A percentile compares a stretch with the other conserved stretches of the same genome.
These are phyloP conservation scores for Alternaria sp. DNA, from an alignment of 2,329 filamentous ascomycete genomes.

Conservation along the genomic window DNA sequence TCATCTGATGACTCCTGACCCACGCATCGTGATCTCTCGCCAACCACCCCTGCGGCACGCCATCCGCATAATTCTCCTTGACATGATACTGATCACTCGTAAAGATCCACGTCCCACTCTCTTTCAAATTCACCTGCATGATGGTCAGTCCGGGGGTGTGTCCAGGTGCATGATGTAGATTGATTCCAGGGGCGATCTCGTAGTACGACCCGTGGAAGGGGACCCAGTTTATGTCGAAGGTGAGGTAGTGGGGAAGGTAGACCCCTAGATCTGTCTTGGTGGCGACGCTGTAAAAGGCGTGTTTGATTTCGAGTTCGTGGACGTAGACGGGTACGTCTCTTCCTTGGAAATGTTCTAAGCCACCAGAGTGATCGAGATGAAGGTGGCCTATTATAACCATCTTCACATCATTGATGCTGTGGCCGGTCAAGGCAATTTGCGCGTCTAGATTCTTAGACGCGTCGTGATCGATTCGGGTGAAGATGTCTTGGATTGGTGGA, in stretches of 20 bases:
- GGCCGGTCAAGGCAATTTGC: conserved; percentile 38
- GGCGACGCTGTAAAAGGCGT: conserved; percentile 37
- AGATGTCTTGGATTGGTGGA: conserved; percentile 41
- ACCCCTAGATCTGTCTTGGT: conserved; percentile 43
- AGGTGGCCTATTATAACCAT: conserved; percentile 48
- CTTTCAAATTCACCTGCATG: conserved; percentile 46
- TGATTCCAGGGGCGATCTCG: conserved; percentile 44
- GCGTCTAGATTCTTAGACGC: conserved; percentile 26
- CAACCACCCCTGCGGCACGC: conserved; percentile 47
- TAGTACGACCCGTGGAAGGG: conserved; percentile 41
- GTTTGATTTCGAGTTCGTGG: conserved; percentile 48
- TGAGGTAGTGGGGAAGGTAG: conserved; percentile 47
- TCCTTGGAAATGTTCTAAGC: conserved; percentile 42
- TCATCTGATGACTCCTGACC: conserved; percentile 42
- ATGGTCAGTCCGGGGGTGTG: conserved; percentile 46
- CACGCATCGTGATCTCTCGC: conserved; percentile 47
- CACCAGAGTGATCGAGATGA: conserved; percentile 47
- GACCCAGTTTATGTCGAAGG: conserved; percentile 48
- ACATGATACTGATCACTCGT: conserved; percentile 50
- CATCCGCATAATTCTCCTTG: conserved; percentile 43
- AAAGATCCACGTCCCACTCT: conserved; percentile 47
- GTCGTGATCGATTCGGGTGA: conserved; percentile 38
- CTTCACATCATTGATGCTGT: conserved; percentile 45
- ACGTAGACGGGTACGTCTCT: conserved; percentile 46
- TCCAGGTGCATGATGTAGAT: conserved; percentile 43